Evolutionary conservation across 768 basidiomycete genomes (phyloP), one percentile per base, ranked within the genome.

Genomic region (Rhizopogon rudus): DNA sequence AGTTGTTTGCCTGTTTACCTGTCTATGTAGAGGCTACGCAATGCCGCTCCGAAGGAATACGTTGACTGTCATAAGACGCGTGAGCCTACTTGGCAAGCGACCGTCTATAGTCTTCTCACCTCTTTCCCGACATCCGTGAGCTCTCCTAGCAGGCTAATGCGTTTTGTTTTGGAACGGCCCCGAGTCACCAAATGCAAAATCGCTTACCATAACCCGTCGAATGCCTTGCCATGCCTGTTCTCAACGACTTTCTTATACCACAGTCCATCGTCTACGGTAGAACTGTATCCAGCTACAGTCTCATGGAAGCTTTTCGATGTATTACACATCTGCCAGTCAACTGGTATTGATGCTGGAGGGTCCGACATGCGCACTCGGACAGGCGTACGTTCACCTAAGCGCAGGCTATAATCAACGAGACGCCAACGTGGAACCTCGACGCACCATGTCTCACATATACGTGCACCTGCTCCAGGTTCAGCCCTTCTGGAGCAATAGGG

Each of bases 361-460:
- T 74, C 77, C 6, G 77, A 68, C 69, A 91, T 77, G 2, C 88
- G 80, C 10, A 83, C 73, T 8, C 81, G 82, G n/a, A 91, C 88
- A 0, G 89, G 89, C 0, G 88, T 82, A 37, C 89, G 80, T 70
- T 91, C 89, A 31, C 88, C 88, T 91, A 37, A 37, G 35, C 5
- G 35, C 35, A 5, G 35, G 10, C 35, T 37, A 37, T 37, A 37
- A 37, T 9, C 35, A 37, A 37, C 3, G 12, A 37, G 44, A 56
- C 48, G 43, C 46, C 9, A 53, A 25, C 3, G 54, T 40, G n/a
- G 37, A 45, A 13, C n/a, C 17, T 35, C 37, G 52, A 72, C 82
- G 46, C 54, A 88, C 88, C 88, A 66, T 91, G 89, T 25, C 89
- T 77, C 4, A 87, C 80, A 63, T 82, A 91, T 40, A 90, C 68